These are phyloP conservation scores for Monosporozyma servazzii DNA, from an alignment of 805 yeast species.

Conservation along the genomic window DNA sequence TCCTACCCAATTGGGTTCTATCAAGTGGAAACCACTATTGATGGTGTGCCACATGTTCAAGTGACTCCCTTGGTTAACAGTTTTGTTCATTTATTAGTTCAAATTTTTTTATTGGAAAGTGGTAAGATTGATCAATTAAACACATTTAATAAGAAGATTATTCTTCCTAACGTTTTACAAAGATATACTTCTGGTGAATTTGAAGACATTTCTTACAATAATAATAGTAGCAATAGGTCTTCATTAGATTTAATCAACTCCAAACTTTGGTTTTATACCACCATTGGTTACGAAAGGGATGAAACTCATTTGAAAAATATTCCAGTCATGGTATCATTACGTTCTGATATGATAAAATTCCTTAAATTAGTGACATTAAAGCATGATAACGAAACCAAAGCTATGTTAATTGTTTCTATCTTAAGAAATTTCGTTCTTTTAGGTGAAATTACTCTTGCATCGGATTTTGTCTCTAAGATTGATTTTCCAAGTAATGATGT, in stretches of 20 bases:
- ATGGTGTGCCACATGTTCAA: conserved; percentile 23
- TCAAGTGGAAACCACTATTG: conserved; percentile 18
- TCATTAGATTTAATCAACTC: conserved; percentile 80
- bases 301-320: conserved; percentile 4
- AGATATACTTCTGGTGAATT: conserved; percentile 35
- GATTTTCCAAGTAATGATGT: conserved; percentile 74
- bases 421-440: conserved; percentile 68
- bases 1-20: conserved; percentile 28
- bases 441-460: conserved; percentile 81
- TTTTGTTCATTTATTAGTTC: conserved; percentile 69
- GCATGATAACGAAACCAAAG: conserved; percentile 88
- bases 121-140: conserved; percentile 42
- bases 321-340: conserved; percentile 30
- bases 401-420: conserved; percentile 75
- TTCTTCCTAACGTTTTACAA: conserved; percentile 41
- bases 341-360: conserved; percentile 62
- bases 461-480: conserved; percentile 79
- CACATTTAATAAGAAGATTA: conserved; percentile 43
- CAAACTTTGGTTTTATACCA: conserved; percentile 86
- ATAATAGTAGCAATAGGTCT: conserved; percentile 41
- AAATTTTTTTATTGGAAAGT: conserved; percentile 63
- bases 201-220: background rate
- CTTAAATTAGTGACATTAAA: conserved; percentile 84
- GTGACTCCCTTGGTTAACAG: conserved; percentile 73
- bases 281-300: conserved; percentile 61